Evolutionary conservation across 768 basidiomycete genomes (phyloP).

Genomic region (Phaffia australis): DNA sequence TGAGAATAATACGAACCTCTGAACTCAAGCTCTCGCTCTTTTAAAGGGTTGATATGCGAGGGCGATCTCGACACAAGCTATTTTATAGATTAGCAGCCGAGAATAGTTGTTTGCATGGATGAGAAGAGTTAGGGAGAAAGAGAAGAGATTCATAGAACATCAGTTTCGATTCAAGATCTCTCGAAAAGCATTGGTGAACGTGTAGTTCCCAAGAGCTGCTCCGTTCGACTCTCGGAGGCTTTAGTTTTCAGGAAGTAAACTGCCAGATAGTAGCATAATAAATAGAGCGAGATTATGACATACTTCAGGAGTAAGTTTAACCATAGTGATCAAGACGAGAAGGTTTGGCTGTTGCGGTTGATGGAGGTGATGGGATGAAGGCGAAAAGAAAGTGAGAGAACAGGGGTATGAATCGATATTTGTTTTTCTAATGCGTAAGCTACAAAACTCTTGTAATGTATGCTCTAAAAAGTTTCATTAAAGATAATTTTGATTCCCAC

Average conservation of each 20-base stretch:
- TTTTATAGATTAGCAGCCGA: background rate
- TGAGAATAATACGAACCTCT: slow-evolving; percentile 9
- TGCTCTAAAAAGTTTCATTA: no score
- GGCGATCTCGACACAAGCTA: slow-evolving; percentile 22
- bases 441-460: no score
- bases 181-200: no score
- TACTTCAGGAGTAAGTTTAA: slow-evolving; percentile 27
- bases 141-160: background rate
- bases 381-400: no score
- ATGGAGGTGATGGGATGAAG: no score
- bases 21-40: slow-evolving; percentile 26
- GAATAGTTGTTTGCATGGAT: background rate
- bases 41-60: slow-evolving; percentile 26
- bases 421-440: no score
- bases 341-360: no score
- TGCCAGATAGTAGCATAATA: background rate
- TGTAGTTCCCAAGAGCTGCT: background rate
- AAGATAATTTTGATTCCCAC: no score
- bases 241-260: background rate
- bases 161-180: background rate
- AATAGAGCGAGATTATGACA: background rate
- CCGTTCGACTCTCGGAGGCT: no score
- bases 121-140: background rate
- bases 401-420: no score
- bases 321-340: slow-evolving; percentile 2